Conservation (phyloP, 805 yeast genomes). For the Tetrapisispora taiwanensis region DNA sequence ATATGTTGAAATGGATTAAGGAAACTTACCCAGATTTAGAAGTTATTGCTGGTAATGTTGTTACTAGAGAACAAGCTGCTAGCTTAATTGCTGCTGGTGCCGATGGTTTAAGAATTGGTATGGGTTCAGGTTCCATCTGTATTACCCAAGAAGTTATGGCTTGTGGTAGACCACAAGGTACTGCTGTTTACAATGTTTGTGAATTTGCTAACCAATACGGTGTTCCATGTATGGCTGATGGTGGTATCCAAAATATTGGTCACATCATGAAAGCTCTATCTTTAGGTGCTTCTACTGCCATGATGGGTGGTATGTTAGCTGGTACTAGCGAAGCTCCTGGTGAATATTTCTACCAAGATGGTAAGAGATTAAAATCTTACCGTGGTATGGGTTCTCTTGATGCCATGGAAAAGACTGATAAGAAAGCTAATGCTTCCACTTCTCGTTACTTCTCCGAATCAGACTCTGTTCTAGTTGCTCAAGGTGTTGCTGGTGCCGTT, state of each 20-base stretch:
- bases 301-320: conserved; percentile 99
- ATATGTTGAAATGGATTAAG: conserved; percentile 90
- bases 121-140: conserved; percentile 99
- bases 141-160: conserved; percentile 99
- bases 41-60: conserved; percentile 96
- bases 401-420: conserved; percentile 89
- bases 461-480: conserved; percentile 93
- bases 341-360: conserved; percentile 94
- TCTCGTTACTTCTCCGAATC: conserved; percentile 96
- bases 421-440: conserved; percentile 91
- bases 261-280: conserved; percentile 96
- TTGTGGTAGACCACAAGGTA: conserved; percentile 99
- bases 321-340: conserved; percentile 99
- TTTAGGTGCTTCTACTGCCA: conserved; percentile 91
- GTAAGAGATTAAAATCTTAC: conserved; percentile 92
- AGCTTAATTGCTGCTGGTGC: conserved; percentile 90
- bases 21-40: conserved; percentile 65
- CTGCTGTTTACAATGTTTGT: conserved; percentile 90
- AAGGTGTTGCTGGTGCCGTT: conserved; percentile 96
- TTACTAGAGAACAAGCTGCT: conserved; percentile 98
- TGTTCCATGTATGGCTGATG: conserved; percentile 98
- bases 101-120: conserved; percentile 96
- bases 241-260: conserved; percentile 98
- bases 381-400: conserved; percentile 99
- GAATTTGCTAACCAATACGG: conserved; percentile 93